These are phyloP conservation scores for Penicillium capsulatum DNA, from an alignment of 2,329 filamentous ascomycete genomes.

Conservation along the genomic window DNA sequence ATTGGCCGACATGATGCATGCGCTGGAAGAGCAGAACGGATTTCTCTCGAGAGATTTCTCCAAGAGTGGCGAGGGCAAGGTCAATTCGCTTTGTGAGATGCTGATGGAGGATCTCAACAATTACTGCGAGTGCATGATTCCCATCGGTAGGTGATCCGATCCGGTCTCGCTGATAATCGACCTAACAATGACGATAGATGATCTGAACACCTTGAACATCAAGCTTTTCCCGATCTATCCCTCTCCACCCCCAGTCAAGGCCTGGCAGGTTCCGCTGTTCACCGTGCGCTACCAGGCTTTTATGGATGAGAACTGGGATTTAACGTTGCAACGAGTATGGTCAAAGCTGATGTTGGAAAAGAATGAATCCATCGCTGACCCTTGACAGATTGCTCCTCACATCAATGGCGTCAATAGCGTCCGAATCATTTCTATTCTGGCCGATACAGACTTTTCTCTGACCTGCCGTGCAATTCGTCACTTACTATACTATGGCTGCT, in stretches of 20 bases:
- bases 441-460: constrained; percentile 81
- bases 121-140: constrained; percentile 98
- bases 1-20: constrained; percentile 77
- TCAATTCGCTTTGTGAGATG: constrained; percentile 72
- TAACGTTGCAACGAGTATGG: constrained; percentile 49
- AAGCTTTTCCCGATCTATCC: constrained; percentile 85
- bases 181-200: constrained; percentile 54
- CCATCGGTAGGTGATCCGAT: constrained; percentile 62
- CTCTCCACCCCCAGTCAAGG: constrained; percentile 70
- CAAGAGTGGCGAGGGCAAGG: constrained; percentile 47
- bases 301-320: constrained; percentile 53
- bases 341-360: constrained; percentile 1
- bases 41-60: constrained; percentile 58
- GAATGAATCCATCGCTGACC: constrained; percentile 1
- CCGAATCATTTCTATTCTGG: constrained; percentile 75
- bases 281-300: constrained; percentile 54
- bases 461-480: constrained; percentile 83
- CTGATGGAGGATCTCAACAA: constrained; percentile 92
- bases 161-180: constrained; percentile 1
- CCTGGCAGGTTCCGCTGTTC: constrained; percentile 85
- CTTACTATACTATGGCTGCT: constrained; percentile 86
- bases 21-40: constrained; percentile 85
- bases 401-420: constrained; percentile 92
- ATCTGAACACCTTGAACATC: constrained; percentile 91
- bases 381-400: constrained; percentile 64